Evolutionary conservation across 371 early-diverging fungal species (phyloP).

Genomic region (Mucor sp.): DNA sequence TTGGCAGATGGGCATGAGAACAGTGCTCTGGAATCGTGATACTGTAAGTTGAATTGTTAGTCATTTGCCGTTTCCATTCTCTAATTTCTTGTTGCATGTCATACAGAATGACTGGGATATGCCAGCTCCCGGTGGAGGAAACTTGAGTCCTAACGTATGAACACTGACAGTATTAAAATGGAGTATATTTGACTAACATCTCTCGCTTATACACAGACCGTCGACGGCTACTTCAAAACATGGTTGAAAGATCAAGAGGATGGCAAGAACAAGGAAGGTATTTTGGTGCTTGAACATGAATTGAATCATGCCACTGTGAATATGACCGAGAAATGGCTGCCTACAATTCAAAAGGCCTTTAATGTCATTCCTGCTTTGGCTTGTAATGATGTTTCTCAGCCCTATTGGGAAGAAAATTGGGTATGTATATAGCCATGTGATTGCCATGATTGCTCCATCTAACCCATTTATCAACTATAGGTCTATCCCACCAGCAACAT

Average conservation of each 20-base stretch:
- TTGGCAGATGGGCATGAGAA: constrained; percentile 47
- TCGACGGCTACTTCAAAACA: constrained; percentile 28
- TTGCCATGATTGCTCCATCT: background rate
- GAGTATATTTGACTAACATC: background rate
- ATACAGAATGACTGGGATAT: constrained; percentile 25
- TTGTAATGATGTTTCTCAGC: constrained; percentile 48
- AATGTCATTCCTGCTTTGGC: constrained; percentile 53
- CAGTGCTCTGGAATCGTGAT: constrained; percentile 43
- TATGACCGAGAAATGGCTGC: constrained; percentile 48
- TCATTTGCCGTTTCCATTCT: too few relatives aligned
- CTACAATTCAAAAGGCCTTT: constrained; percentile 40
- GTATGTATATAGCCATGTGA: background rate
- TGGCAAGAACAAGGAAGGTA: constrained; percentile 22
- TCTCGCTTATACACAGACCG: too few relatives aligned
- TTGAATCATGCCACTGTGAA: constrained; percentile 46
- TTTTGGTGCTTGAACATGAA: constrained; percentile 54
- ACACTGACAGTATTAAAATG: too few relatives aligned
- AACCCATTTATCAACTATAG: background rate
- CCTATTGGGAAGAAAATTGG: constrained; percentile 48
- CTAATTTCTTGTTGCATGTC: background rate
- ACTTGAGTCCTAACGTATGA: background rate
- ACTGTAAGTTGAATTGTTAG: background rate
- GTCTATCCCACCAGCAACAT: background rate
- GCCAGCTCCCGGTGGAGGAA: constrained; percentile 27
- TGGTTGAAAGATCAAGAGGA: constrained; percentile 29